phyloP scores from a whole-genome alignment of 2,329 filamentous ascomycete genomes.

The Cladosporium cucumerinum region DNA sequence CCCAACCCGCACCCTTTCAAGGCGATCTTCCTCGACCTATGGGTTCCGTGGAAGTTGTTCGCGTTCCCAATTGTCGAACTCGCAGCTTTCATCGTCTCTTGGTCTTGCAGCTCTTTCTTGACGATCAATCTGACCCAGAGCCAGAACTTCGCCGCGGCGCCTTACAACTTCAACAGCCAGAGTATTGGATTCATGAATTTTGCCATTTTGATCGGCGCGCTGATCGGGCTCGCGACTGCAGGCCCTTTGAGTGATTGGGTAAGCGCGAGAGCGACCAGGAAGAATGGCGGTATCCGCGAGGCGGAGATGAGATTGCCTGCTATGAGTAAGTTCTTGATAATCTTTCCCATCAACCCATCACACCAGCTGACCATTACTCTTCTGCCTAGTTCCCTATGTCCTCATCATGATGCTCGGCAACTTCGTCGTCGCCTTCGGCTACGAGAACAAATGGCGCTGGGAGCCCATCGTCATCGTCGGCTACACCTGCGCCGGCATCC shows the following conservation, averaged over 20 bases:
- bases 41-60: slow-evolving; percentile 61
- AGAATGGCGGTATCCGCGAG: slow-evolving; percentile 55
- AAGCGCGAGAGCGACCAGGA: slow-evolving; percentile 50
- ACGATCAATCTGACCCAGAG: slow-evolving; percentile 59
- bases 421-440: slow-evolving; percentile 49
- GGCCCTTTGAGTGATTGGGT: slow-evolving; percentile 58
- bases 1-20: slow-evolving; percentile 45
- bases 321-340: slow-evolving; percentile 26
- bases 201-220: slow-evolving; percentile 52
- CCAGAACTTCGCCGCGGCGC: slow-evolving; percentile 53
- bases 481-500: slow-evolving; percentile 55
- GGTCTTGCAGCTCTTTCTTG: slow-evolving; percentile 57
- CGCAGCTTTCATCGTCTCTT: slow-evolving; percentile 59
- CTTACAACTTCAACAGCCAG: slow-evolving; percentile 52
- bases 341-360: background rate
- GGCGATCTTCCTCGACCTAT: slow-evolving; percentile 53
- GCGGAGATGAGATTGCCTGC: slow-evolving; percentile 57
- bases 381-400: slow-evolving; percentile 53
- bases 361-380: background rate
- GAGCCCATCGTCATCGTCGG: slow-evolving; percentile 56
- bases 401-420: slow-evolving; percentile 57
- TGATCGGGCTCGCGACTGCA: slow-evolving; percentile 54
- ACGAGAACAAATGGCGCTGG: slow-evolving; percentile 47
- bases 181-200: slow-evolving; percentile 57
- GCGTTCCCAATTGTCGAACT: slow-evolving; percentile 62